Conservation (phyloP, 345 rosid genomes). For the Corymbia maculata region DNA sequence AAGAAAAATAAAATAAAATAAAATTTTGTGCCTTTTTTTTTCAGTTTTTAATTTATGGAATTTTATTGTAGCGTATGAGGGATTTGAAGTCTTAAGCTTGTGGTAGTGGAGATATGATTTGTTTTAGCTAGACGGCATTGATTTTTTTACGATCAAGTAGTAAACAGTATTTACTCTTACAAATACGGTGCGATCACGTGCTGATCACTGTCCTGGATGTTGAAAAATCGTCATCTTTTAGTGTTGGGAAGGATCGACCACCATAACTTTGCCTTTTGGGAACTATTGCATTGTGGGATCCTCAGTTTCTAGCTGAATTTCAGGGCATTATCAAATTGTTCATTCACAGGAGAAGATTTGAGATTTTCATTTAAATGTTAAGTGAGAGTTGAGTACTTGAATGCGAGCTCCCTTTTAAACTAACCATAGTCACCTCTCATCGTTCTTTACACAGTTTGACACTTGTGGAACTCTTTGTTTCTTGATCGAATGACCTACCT, state of each 20-base stretch:
- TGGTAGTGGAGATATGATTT: too few species aligned
- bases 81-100: too few species aligned
- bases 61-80: too few species aligned
- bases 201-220: neutral
- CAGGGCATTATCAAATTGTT: neutral
- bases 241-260: neutral
- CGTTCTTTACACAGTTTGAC: neutral
- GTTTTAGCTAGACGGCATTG: too few species aligned
- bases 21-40: too few species aligned
- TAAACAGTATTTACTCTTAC: too few species aligned
- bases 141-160: too few species aligned
- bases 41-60: too few species aligned
- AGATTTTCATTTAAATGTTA: neutral
- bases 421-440: neutral
- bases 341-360: neutral
- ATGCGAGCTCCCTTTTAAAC: neutral
- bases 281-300: neutral
- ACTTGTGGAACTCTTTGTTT: neutral
- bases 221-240: neutral
- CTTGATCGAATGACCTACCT: neutral
- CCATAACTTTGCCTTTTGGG: neutral
- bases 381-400: neutral
- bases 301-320: neutral
- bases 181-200: neutral
- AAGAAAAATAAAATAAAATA: too few species aligned